phyloP scores from a whole-genome alignment of 495 filamentous ascomycete species.

The Neurospora sp. region DNA sequence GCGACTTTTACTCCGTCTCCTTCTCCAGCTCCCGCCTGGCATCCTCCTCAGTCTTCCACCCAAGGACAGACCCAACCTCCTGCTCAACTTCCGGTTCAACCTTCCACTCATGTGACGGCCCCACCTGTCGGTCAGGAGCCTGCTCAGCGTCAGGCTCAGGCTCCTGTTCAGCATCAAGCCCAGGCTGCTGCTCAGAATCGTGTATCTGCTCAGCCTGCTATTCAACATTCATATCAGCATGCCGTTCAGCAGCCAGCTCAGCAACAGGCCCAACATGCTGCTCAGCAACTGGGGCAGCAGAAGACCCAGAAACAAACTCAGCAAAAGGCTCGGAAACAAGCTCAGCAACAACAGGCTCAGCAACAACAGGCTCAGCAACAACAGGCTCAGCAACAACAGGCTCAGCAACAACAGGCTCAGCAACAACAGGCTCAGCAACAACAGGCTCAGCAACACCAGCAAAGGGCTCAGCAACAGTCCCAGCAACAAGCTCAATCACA shows the following conservation, averaged over 20 bases:
- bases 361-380: neutral
- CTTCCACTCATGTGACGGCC: neutral
- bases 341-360: neutral
- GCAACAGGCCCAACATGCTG: slow-evolving; percentile 2
- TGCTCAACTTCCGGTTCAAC: neutral
- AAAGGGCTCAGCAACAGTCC: neutral
- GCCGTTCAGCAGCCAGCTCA: neutral
- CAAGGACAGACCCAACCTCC: neutral
- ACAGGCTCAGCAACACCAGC: neutral
- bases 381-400: slow-evolving; percentile 1
- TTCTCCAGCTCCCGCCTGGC: neutral
- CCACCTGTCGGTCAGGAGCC: neutral
- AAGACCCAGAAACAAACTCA: slow-evolving; percentile 1
- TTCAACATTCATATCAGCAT: neutral
- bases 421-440: neutral
- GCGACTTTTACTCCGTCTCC: neutral
- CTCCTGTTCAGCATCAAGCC: neutral
- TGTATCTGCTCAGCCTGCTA: neutral
- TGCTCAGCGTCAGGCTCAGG: neutral
- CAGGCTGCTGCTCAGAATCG: neutral
- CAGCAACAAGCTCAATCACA: neutral
- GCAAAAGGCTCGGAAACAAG: neutral
- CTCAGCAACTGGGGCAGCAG: neutral
- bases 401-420: neutral
- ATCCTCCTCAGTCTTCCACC: neutral